A percentile compares a stretch with the other conserved stretches of the same genome.
phyloP scores from a whole-genome alignment of 2,329 filamentous ascomycete genomes.

The Paraphoma chrysanthemicola region DNA sequence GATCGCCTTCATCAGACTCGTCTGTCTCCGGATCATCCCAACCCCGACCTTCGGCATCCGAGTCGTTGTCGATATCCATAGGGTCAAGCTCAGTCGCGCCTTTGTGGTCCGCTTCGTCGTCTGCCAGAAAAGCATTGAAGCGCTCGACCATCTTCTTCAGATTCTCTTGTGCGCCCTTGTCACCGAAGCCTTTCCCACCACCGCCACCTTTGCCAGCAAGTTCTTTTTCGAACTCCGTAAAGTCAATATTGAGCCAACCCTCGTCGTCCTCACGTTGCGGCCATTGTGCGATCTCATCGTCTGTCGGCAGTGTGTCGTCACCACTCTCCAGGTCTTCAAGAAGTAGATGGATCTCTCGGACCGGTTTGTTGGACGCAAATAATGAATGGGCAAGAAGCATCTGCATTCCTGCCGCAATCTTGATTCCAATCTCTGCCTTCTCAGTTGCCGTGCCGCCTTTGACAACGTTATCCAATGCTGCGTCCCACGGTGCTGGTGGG shows the following conservation, averaged over 20 bases:
- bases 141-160: constrained; percentile 89
- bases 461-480: constrained; percentile 44
- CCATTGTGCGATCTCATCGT: constrained; percentile 79
- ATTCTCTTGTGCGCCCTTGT: constrained; percentile 73
- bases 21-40: constrained; percentile 50
- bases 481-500: constrained; percentile 65
- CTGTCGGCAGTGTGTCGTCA: constrained; percentile 72
- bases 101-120: constrained; percentile 80
- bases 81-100: constrained; percentile 72
- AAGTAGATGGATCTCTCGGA: constrained; percentile 77
- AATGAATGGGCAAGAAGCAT: constrained; percentile 76
- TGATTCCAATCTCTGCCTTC: constrained; percentile 78
- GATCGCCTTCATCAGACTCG: constrained; percentile 51
- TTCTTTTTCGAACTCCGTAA: constrained; percentile 85
- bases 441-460: constrained; percentile 43
- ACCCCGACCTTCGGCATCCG: constrained; percentile 54
- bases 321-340: constrained; percentile 78
- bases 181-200: constrained; percentile 59
- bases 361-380: constrained; percentile 70
- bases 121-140: constrained; percentile 91
- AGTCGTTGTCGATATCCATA: constrained; percentile 70
- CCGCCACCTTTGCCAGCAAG: constrained; percentile 60
- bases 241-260: constrained; percentile 90
- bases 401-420: constrained; percentile 87
- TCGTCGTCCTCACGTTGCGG: constrained; percentile 78